Evolutionary conservation across 805 yeast species (phyloP).

Genomic region (Candida cerambycidarum): DNA sequence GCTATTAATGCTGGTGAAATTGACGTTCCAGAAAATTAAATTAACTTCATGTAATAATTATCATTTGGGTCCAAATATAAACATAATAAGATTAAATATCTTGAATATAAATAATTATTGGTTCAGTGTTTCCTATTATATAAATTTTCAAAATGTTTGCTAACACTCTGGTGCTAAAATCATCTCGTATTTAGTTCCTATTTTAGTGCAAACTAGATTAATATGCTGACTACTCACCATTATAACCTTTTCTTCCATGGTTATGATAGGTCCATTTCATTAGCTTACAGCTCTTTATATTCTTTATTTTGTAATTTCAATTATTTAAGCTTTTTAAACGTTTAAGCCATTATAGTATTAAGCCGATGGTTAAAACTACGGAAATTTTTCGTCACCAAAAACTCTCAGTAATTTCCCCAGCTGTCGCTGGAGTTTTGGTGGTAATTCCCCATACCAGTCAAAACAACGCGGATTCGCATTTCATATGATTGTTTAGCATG

Average conservation of each 20-base stretch:
- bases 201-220: conserved; percentile 83
- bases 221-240: conserved; percentile 75
- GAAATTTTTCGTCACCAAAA: conserved; percentile 13
- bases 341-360: background rate
- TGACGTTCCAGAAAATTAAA: conserved; percentile 82
- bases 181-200: conserved; percentile 71
- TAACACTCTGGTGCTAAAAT: conserved; percentile 89
- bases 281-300: conserved; percentile 39
- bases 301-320: background rate
- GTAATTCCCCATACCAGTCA: background rate
- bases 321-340: too few species aligned
- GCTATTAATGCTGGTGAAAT: conserved; percentile 98
- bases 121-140: background rate
- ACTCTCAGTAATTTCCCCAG: conserved; percentile 11
- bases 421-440: background rate
- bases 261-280: conserved; percentile 67
- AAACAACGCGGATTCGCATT: conserved; percentile 4
- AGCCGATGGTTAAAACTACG: background rate
- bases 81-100: conserved; percentile 8
- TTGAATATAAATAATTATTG: conserved; percentile 8
- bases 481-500: conserved; percentile 11
- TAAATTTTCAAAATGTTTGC: conserved; percentile 55
- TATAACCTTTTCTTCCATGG: conserved; percentile 40
- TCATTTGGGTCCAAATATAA: conserved; percentile 7
- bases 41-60: conserved; percentile 25